Percentiles rank a stretch among this genome's conserved stretches.
Conservation (phyloP, 176 grass and related monocot genomes). For the Alopecurus myosuroides region DNA sequence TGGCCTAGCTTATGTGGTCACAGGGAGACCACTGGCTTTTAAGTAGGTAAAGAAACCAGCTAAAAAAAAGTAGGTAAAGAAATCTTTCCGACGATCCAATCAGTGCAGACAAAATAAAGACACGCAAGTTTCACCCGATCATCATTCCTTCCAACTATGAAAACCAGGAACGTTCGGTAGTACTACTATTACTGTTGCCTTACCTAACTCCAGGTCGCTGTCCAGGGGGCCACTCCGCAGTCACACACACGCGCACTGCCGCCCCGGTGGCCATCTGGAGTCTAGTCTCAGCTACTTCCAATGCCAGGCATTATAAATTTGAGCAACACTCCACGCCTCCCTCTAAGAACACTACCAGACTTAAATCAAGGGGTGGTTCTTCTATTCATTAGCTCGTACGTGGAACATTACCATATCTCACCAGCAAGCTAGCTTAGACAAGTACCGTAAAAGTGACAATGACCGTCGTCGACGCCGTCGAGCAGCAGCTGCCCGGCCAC, state of each 20-base stretch:
- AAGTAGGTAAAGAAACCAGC: too few species aligned
- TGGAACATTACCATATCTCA: background rate
- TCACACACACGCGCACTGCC: background rate
- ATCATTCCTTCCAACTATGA: background rate
- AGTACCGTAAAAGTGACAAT: background rate
- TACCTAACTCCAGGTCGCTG: constrained; percentile 43
- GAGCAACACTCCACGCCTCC: background rate
- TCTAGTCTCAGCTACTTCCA: constrained; percentile 17
- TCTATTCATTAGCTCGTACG: background rate
- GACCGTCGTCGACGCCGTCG: constrained; percentile 18
- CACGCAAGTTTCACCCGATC: background rate
- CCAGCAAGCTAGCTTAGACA: background rate
- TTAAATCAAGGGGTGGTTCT: background rate
- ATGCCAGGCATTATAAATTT: constrained; percentile 32
- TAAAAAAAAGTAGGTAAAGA: background rate
- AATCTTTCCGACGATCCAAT: background rate
- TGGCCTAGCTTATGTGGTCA: background rate
- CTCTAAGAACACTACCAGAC: constrained; percentile 32
- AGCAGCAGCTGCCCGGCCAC: constrained; percentile 21
- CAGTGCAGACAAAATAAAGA: background rate
- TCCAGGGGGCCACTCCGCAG: background rate
- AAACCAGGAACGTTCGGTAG: background rate
- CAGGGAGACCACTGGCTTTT: background rate
- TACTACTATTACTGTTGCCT: background rate
- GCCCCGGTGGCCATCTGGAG: background rate